phyloP scores from a whole-genome alignment of 2,329 filamentous ascomycete species.

The Ilyonectria destructans region DNA sequence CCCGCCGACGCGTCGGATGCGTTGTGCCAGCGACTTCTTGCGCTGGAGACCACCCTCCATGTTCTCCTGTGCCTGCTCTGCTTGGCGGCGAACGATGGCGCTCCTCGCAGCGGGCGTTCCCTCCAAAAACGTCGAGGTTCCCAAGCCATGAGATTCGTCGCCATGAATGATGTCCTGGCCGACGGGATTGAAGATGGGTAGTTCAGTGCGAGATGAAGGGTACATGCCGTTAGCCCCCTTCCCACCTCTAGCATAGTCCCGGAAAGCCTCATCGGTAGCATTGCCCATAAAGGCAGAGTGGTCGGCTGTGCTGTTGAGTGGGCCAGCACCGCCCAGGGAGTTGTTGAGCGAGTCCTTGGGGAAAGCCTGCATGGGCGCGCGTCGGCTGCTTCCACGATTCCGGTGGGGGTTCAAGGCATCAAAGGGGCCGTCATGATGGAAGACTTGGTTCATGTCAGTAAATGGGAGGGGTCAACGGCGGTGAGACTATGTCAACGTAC shows the following conservation, averaged over 20 bases:
- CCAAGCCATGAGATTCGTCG: constrained; percentile 85
- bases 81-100: constrained; percentile 83
- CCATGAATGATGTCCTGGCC: constrained; percentile 83
- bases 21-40: constrained; percentile 96
- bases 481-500: constrained; percentile 69
- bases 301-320: constrained; percentile 85
- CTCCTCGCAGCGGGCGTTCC: constrained; percentile 89
- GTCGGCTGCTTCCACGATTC: constrained; percentile 86
- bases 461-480: not conserved
- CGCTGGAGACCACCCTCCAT: constrained; percentile 78
- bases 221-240: constrained; percentile 49
- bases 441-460: constrained; percentile 73
- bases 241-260: constrained; percentile 75
- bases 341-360: constrained; percentile 95
- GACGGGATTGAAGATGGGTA: constrained; percentile 78
- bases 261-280: constrained; percentile 86
- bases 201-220: constrained; percentile 55
- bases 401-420: constrained; percentile 96
- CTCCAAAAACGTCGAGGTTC: constrained; percentile 96
- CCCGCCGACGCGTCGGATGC: constrained; percentile 87
- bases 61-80: constrained; percentile 75
- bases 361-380: constrained; percentile 97
- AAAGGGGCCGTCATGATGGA: constrained; percentile 98
- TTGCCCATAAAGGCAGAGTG: constrained; percentile 90
- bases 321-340: constrained; percentile 88